Conservation (phyloP, 2,329 filamentous ascomycete genomes). For the Aspergillus aculeatinus region DNA sequence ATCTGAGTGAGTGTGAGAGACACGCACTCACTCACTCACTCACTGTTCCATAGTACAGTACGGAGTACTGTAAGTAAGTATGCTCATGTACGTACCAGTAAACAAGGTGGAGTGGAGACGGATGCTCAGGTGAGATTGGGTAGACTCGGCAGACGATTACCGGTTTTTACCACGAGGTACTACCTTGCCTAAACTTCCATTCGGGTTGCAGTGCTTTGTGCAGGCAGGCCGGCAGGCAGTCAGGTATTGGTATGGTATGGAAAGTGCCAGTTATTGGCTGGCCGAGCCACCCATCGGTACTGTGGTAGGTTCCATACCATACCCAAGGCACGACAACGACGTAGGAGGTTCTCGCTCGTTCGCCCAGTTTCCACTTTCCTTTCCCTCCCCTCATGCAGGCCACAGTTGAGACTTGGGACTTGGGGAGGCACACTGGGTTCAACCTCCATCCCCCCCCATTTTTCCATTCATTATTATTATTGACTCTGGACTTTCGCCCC, state of each 20-base stretch:
- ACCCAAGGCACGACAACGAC: background rate
- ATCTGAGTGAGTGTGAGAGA: no score
- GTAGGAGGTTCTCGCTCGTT: slow-evolving; percentile 25
- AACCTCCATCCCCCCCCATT: slow-evolving; percentile 1
- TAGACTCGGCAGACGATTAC: background rate
- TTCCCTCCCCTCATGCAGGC: background rate
- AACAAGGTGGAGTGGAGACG: slow-evolving; percentile 5
- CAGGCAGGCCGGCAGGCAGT: background rate
- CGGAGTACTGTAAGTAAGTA: background rate
- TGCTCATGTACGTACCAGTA: background rate
- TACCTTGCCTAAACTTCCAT: background rate
- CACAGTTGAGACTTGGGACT: no score
- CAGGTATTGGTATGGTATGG: slow-evolving; percentile 16
- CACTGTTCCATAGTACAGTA: background rate
- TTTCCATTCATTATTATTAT: background rate
- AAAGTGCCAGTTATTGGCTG: slow-evolving; percentile 9
- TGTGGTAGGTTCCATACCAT: no score
- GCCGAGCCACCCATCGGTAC: background rate
- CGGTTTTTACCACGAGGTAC: background rate
- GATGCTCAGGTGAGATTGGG: background rate
- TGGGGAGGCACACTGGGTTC: background rate
- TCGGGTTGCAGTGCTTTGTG: background rate
- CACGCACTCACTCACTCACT: no score
- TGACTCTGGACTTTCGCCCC: slow-evolving; percentile 12
- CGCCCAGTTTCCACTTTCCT: slow-evolving; percentile 18